Evolutionary conservation across 331 rosid genomes (phyloP), one percentile per base, ranked within the genome.

Genomic region (Phaseolus coccineus): DNA sequence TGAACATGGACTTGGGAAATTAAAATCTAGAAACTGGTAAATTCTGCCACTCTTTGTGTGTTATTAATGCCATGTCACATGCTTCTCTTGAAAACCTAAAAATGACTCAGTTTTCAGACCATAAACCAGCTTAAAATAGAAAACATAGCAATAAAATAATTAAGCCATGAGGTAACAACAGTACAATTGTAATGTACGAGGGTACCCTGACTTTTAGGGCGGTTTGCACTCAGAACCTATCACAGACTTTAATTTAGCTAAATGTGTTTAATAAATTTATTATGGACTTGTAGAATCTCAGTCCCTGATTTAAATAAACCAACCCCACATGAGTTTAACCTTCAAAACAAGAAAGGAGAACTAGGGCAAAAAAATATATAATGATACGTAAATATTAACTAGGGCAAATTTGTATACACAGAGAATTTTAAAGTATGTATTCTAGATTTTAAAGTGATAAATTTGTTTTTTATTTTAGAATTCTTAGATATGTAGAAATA

Each of bases 131-230:
- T 77, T 64, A 76, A 74, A 76, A 82, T 37, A 27, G 40, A 33
- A 25, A 24, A 39, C 55, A 53, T 2, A 19, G 53, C 57, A 80
- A 55, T 71, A 71, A 73, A 81, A 84, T 58, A 52, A 50, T 62
- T 24, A 30, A 71, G 3, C 69, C 48, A 67, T 10, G 46, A 78
- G 73, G 73, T 72, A 68, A 76, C 80, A 77, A 74, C 55, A 82
- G 91, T 88, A 85, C 90, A 89, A 71, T 83, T 81, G 86, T 82
- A 84, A 50, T 63, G 88, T 93, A 87, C 93, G 76, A 83, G 89
- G 52, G 85, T 79, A 74, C 82, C 68, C 48, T 70, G 90, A 88
- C 84, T 74, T 74, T 76, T 76, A 80, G 87, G 88, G 82, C 79
- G 13, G 83, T 89, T 87, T 82, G 90, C 61, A 55, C 69, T 40